Percentiles rank a stretch among this genome's conserved stretches.
Conservation (phyloP, 768 basidiomycete genomes). For the Trametes cubensis region DNA sequence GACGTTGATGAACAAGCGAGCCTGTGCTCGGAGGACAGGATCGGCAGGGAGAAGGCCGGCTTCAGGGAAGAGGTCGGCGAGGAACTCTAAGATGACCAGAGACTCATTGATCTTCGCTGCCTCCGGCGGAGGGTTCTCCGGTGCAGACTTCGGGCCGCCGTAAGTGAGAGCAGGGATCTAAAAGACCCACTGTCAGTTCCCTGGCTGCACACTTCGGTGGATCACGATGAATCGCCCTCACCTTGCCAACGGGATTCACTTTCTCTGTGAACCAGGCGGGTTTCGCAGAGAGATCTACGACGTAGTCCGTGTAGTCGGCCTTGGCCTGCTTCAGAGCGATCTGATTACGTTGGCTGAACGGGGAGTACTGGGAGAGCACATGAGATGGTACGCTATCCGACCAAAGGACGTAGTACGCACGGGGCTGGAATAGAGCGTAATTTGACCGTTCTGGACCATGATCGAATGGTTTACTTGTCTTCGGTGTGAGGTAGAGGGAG, state of each 20-base stretch:
- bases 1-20: conserved; percentile 64
- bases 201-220: background rate
- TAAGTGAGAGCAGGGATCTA: conserved; percentile 64
- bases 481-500: no score
- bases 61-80: conserved; percentile 59
- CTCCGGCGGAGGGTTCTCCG: conserved; percentile 58
- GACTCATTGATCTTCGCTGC: conserved; percentile 65
- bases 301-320: conserved; percentile 49
- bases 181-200: no score
- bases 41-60: conserved; percentile 54
- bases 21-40: conserved; percentile 57
- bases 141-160: conserved; percentile 59
- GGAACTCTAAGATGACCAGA: conserved; percentile 64
- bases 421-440: conserved; percentile 10
- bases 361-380: conserved; percentile 6
- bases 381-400: background rate
- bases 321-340: conserved; percentile 61
- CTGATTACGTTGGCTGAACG: conserved; percentile 40
- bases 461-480: background rate
- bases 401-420: background rate
- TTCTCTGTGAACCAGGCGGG: conserved; percentile 67
- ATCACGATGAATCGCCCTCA: conserved; percentile 23
- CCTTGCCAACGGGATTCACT: conserved; percentile 69
- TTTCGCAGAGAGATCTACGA: conserved; percentile 63
- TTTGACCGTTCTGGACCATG: conserved; percentile 17